These are phyloP conservation scores for Globisporangium iwayamae DNA, from an alignment of 352 stramenopile species.

Conservation along the genomic window DNA sequence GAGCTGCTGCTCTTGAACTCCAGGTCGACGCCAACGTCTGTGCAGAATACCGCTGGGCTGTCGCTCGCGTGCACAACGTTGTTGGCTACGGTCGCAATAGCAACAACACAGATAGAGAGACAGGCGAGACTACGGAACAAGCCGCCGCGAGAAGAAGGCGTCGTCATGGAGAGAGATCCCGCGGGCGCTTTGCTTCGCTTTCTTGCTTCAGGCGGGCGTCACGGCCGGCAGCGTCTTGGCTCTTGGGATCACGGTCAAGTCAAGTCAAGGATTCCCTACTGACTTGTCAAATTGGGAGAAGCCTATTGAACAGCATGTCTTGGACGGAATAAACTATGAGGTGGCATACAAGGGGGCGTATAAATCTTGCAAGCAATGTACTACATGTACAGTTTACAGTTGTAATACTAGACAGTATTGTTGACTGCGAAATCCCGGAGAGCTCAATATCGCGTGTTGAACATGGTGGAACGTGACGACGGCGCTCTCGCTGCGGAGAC, in stretches of 20 bases:
- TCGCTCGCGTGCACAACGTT: background rate
- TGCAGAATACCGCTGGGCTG: constrained; percentile 30
- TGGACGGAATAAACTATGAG: too few species aligned
- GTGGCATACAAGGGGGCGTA: background rate
- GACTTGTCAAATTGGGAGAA: too few species aligned
- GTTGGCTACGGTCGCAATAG: constrained; percentile 8
- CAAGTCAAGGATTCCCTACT: too few species aligned
- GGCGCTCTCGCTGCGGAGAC: background rate
- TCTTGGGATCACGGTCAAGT: too few species aligned
- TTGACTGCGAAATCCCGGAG: background rate
- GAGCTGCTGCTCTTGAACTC: constrained; percentile 23
- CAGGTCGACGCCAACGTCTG: constrained; percentile 43
- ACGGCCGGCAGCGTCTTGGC: too few species aligned
- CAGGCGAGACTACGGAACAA: background rate
- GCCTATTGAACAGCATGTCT: too few species aligned
- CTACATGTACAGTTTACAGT: constrained; percentile 6
- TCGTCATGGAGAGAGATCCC: background rate
- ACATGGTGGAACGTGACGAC: constrained; percentile 2
- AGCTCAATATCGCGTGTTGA: background rate
- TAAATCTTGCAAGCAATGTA: background rate
- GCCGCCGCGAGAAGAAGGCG: constrained; percentile 2
- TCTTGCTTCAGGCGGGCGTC: background rate
- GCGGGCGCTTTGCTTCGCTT: background rate
- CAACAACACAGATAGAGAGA: background rate
- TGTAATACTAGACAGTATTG: background rate